Base-by-base conservation (phyloP, 2,329 filamentous ascomycete genomes). In the Cladosporium phlei region DNA sequence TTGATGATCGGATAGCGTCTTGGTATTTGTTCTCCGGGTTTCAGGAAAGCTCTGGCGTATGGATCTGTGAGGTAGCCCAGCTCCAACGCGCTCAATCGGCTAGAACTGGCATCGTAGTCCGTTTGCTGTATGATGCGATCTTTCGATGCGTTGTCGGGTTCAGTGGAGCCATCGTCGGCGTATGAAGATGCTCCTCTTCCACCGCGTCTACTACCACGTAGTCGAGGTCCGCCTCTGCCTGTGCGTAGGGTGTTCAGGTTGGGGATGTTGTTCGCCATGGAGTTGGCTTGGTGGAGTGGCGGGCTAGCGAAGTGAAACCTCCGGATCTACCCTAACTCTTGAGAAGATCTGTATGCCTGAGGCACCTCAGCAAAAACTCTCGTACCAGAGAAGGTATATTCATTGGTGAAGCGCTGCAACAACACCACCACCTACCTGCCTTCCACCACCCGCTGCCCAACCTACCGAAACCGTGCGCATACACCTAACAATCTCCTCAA, bases 1-100 rank as follows among this genome's bases (percentile, higher is more conserved):
- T 98, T 97, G 61, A 98, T 95, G 52, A 98, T 87, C 42, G 93
- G 93, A 53, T 94, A 76, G 48, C 91, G 77, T 54, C 86, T 78
- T 10, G 79, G 71, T 2, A 73, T 59, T 12, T 74, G 69, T 50
- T 72, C 74, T 8, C 49, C 52, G 2, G 50, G 52, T 35, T 67
- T 67, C 2, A 85, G 82, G 63, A 96, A 88, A 46, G 75, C 75
- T 44, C 70, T 70, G 2, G 89, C 88, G 68, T 85, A 97, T 0
- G 78, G 78, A 62, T 98, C 93, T 2, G 86, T 70, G 1, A 98
- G 73, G 64, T 97, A 97, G 24, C 88, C 89, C 40, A 88, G 64
- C 47, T 85, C 79, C 12, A 97, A 88, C 10, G 91, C 91, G 64
- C 90, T 97, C 66, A 95, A 72, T 27, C 93, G 80, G 22, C 89